Conservation (phyloP, 2,329 filamentous ascomycete genomes). For the Neurospora crassa region DNA sequence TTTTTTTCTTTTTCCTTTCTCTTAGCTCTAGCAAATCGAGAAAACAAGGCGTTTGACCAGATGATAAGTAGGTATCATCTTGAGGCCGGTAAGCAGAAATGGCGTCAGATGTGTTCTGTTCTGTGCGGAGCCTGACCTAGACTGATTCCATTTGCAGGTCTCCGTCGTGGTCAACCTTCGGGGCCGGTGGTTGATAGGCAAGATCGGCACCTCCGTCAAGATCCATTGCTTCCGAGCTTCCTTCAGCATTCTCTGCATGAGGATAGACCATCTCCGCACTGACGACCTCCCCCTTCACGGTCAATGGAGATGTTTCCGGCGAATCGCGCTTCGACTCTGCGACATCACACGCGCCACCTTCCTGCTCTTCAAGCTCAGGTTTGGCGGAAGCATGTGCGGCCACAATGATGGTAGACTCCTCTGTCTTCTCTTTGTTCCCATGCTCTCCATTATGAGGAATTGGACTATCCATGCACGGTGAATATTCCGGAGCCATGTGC, state of each 20-base stretch:
- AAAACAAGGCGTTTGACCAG: background rate
- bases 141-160: background rate
- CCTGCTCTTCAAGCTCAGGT: too few species aligned
- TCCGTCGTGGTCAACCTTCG: background rate
- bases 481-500: too few species aligned
- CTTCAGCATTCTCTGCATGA: background rate
- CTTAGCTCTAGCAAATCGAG: background rate
- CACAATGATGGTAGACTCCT: too few species aligned
- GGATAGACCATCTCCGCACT: background rate
- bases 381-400: too few species aligned
- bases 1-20: too few species aligned
- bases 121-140: background rate
- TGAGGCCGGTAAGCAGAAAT: background rate
- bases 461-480: too few species aligned
- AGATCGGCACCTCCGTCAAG: background rate
- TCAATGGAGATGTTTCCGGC: background rate
- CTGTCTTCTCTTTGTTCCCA: too few species aligned
- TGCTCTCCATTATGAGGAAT: too few species aligned
- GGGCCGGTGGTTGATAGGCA: background rate
- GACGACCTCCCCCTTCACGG: background rate
- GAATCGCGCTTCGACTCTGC: background rate
- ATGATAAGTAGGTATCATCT: background rate
- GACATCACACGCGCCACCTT: too few species aligned
- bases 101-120: background rate
- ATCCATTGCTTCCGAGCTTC: background rate